Evolutionary conservation across 371 early-diverging fungal species (phyloP), one percentile per base, ranked within the genome.

Genomic region (Actinomucor elegans): DNA sequence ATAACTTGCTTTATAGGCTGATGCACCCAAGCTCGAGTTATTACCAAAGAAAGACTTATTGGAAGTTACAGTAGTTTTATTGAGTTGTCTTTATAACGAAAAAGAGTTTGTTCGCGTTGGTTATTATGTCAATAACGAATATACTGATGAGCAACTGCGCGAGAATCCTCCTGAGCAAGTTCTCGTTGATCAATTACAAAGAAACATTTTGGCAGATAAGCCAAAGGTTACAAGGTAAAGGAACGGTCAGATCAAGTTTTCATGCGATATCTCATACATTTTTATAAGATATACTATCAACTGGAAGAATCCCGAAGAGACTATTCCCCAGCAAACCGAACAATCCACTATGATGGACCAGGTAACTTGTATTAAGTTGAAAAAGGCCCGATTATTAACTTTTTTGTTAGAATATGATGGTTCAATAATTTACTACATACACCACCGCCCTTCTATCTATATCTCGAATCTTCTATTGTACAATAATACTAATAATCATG

Each of bases 41-140:
- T 81, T 95, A 48, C 94, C 94, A 14, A 75, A 84, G 38, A 76
- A 75, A 42, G 94, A 96, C 42, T 67, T 94, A 32, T 67, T 94
- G 27, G 96, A 91, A 36, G 92, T 93, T 18, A 93, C 96, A 2
- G 96, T 94, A 18, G 84, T 98, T 21, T 69, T 95, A 40, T 79
- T 98, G 42, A 88, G 91, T 51, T 94, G 94, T 67, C 85, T 88
- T 20, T 98, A 97, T 67, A 77, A 81, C 57, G 87, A 85, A 33
- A 83, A 86, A 58, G 96, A 96, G 72, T 98, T 97, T 78, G 91
- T 95, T 35, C 87, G 96, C 55, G 92, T 97, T 51, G 98, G 97
- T 12, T 98, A 96, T 76, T 94, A 94, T 60, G 94, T 96, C 44
- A 92, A 97, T 73, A 96, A 93, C 70, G 92, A 93, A 55, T 94